Evolutionary conservation across 2,329 filamentous ascomycete species (phyloP).

Genomic region (Chalaropsis ovoidea): DNA sequence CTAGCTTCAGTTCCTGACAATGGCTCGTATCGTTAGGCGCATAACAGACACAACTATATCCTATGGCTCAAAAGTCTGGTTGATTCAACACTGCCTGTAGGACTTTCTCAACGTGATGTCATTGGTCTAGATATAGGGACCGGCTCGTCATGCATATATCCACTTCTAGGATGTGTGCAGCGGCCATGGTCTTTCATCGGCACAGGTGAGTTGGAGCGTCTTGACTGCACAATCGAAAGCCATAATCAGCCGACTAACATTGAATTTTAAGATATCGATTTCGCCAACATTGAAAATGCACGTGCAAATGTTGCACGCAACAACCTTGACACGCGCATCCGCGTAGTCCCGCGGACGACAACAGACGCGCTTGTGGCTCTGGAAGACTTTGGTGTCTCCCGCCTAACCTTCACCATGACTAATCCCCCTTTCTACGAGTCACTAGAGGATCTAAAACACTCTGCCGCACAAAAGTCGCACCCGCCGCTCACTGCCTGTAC

Average conservation of each 20-base stretch:
- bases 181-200: constrained; percentile 65
- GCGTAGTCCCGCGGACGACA: constrained; percentile 45
- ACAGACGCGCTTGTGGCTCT: constrained; percentile 54
- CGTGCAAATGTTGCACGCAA: constrained; percentile 58
- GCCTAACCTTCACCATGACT: constrained; percentile 75
- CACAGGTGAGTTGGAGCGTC: constrained; percentile 38
- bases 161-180: constrained; percentile 63
- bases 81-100: constrained; percentile 54
- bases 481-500: constrained; percentile 65
- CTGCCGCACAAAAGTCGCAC: constrained; percentile 54
- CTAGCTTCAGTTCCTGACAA: not conserved
- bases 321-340: constrained; percentile 52
- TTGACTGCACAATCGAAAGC: not conserved
- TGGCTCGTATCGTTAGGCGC: constrained; percentile 35
- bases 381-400: constrained; percentile 40
- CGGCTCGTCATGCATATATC: constrained; percentile 85
- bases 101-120: constrained; percentile 41
- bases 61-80: constrained; percentile 77
- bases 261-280: constrained; percentile 56
- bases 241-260: not conserved
- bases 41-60: constrained; percentile 74
- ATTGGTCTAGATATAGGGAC: constrained; percentile 76
- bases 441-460: constrained; percentile 53
- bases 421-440: constrained; percentile 94
- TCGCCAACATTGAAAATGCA: constrained; percentile 56